Base-by-base conservation (phyloP, 108 stramenopile genomes). In the Schizochytrium sp. region DNA sequence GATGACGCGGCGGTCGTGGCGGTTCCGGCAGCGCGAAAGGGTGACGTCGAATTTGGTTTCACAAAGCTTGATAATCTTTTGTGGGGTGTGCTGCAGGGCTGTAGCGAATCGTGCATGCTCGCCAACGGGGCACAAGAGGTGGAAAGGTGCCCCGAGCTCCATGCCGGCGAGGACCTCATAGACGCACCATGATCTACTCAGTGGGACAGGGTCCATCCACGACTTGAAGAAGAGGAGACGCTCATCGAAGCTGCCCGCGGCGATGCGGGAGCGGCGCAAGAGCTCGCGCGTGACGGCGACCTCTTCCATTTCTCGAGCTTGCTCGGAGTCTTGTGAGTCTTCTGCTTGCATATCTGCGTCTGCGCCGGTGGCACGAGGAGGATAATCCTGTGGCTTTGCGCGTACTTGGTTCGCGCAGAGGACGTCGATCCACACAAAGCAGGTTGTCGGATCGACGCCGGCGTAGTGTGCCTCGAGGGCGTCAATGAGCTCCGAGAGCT, bases 201-300 rank as follows among this genome's bases (percentile, higher is more conserved):
- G 25, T 12, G 76, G 76, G 19, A 83, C 45, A 14, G 76, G 76
- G 76, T 83, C 76, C 19, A 83, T 21, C 76, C 76, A 83, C 8
- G 76, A 83, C 48, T 83, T 83, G 76, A 83, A 83, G 51, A 53
- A 83, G 48, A 83, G n/a, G 76, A 83, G 76, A 3, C 76, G 45
- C 2, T 83, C 76, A 18, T 53, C 51, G 76, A 83, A 83, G 23
- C 28, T 12, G 3, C 48, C 76, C 0, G 48, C 14, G 19, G 76
- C 76, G 5, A 23, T 45, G 48, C 28, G 45, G 18, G 23, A 6
- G n/a, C 76, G n/a, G 6, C 48, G n/a, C 76, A 53, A 34, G n/a
- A 83, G 76, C 76, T 69, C 63, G 3, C 41, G 25, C 5, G 63
- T 69, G 34, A 69, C 41, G 10, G 8, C 63, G 10, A 23, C 18